phyloP scores from a whole-genome alignment of 805 yeast genomes.

The Candida boidinii region DNA sequence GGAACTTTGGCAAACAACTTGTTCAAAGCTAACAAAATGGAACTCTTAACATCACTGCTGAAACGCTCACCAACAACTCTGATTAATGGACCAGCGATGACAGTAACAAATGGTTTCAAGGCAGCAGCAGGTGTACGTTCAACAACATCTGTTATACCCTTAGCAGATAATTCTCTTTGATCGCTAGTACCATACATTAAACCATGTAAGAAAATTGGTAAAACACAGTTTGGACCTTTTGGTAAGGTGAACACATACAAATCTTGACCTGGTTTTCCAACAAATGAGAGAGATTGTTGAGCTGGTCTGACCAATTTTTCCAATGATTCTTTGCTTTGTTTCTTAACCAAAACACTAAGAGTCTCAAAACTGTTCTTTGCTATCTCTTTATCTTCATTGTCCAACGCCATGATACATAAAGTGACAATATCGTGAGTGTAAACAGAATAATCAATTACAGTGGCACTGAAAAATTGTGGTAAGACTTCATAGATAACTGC shows the following conservation, averaged over 20 bases:
- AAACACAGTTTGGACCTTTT: conserved; percentile 77
- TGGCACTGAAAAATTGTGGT: conserved; percentile 59
- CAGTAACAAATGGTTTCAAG: conserved; percentile 83
- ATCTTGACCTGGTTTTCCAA: conserved; percentile 57
- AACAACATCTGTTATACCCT: conserved; percentile 81
- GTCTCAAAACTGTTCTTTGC: conserved; percentile 61
- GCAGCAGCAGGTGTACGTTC: conserved; percentile 77
- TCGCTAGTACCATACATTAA: conserved; percentile 85
- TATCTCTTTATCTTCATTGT: conserved; percentile 54
- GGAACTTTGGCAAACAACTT: conserved; percentile 77
- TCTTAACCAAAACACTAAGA: conserved; percentile 55
- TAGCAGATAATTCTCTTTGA: conserved; percentile 79
- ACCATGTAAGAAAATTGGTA: conserved; percentile 92
- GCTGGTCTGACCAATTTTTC: conserved; percentile 80
- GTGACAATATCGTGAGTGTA: conserved; percentile 72
- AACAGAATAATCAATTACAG: conserved; percentile 60
- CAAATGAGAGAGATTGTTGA: conserved; percentile 55
- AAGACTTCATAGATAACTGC: conserved; percentile 57
- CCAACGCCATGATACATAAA: conserved; percentile 62
- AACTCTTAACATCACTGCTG: conserved; percentile 83
- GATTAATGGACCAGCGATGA: conserved; percentile 93
- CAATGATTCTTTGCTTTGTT: conserved; percentile 66
- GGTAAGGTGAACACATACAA: conserved; percentile 68
- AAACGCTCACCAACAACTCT: conserved; percentile 97
- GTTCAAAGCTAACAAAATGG: conserved; percentile 81